Base-by-base conservation (phyloP, 495 filamentous ascomycete genomes). In the Tuber calosporum region DNA sequence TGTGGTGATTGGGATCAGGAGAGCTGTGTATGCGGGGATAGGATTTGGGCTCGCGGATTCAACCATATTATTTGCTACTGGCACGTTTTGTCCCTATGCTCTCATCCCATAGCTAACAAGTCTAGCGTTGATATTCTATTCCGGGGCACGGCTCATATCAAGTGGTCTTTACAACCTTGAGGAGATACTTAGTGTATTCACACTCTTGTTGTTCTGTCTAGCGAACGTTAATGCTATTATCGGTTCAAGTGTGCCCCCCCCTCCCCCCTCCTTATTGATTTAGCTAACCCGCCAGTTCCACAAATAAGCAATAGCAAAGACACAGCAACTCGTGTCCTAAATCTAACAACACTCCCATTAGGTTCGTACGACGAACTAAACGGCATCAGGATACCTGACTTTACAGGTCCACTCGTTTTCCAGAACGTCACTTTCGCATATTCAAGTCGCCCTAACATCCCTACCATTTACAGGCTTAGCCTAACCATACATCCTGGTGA, bases 181-280 rank as follows among this genome's bases (percentile, higher is more conserved):
- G 1, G 84, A 87, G 26, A 87, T 96, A 53, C 80, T 97, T 70
- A 86, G 88, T 70, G 90, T 93, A 3, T 88, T 95, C 71, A 91
- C 91, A n/a, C 86, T 97, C 72, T 86, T 99, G 17, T 86, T 97
- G 22, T 91, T 97, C 81, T 89, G 91, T 72, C 84, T 94, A 30
- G 86, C 88, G n/a, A 92, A 90, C 26, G 88, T 89, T 11, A 89
- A 87, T 39, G 86, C 84, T 34, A 88, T 94, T 53, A 81, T 93
- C 36, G 86, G 86, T 22, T 90, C 89, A 81, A 87, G 86, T 88
- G 77, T 38, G 68, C 26, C 26, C 43, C 41, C 26, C 26, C 43
- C 41, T 66, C n/a, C 42, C 37, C 41, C 43, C 39, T 71, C 40
- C 68, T 6, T 48, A 34, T 11, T 2, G 34, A 69, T 53, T 26